Evolutionary conservation across 345 rosid species (phyloP), one percentile per base, ranked within the genome.

Genomic region (Gossypium raimondii): DNA sequence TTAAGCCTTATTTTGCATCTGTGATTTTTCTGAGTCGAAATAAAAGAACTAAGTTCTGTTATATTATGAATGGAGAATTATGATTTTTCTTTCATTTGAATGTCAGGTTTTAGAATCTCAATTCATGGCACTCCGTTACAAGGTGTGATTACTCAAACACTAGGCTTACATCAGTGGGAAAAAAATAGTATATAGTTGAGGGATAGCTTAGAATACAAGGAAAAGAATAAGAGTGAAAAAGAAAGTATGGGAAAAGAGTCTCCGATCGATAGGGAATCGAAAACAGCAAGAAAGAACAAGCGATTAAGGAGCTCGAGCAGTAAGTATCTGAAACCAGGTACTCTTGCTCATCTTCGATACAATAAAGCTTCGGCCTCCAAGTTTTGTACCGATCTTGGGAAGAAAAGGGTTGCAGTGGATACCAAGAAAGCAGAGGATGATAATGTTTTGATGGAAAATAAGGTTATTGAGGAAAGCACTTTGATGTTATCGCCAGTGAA

Each of bases 321-420:
- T 52, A 92, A 78, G 80, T 92, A 89, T 82, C 78, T 94, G 82
- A 94, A 90, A 76, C 95, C 98, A 1, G 94, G 97, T 57, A 86
- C 97, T 18, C 85, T 94, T n/a, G 92, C 92, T 78, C 97, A 86
- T 85, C 84, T 88, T 68, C 85, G 88, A 8, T 85, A 86, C 76
- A 84, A 63, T 51, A 89, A 86, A 81, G 82, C 77, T 1, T 84
- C 91, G 0, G 73, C 83, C 51, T 80, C 83, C 27, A 94, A 89
- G 85, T 79, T 89, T 3, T 90, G 91, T 70, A 85, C 89, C 22
- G 98, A 89, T 82, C 80, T 85, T 29, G 97, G 89, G 78, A 92
- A 82, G 86, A 90, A 89, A 77, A 82, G 93, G 59, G 85, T 86
- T 74, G 83, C 86, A 2, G 74, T 82, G 44, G 91, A 78, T 51